Evolutionary conservation across 148 eudicot genomes (phyloP), one percentile per base, ranked within the genome.

Genomic region (Vaccinium corymbosum): DNA sequence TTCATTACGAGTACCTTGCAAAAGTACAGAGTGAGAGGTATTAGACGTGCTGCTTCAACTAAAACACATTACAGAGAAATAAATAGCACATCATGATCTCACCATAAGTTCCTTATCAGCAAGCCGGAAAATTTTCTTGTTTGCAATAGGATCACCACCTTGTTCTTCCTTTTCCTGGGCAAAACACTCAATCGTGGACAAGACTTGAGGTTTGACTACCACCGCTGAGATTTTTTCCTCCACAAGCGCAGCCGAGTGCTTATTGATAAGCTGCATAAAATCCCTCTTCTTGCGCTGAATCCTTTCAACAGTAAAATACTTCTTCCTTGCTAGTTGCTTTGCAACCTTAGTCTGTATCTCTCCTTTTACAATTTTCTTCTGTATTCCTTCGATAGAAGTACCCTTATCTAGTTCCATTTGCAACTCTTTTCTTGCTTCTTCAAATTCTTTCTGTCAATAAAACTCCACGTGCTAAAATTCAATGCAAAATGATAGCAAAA

Each of bases 221-320:
- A 81, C 74, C n/a, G 29, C 48, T n/a, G 91, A 83, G 68, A 81
- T 77, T 42, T 83, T 87, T 82, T 82, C 89, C 19, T 62, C 86
- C 55, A 66, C 71, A 25, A 93, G 29, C 78, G 77, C 83, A 79
- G 89, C 78, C 51, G 76, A 83, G 86, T 74, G 78, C 88, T 92
- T 95, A 81, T 90, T 93, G 75, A 94, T 82, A 80, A 97, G 85
- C 81, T 92, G 91, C 87, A 80, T 86, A 49, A 90, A 72, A 81
- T 97, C 98, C 90, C 98, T 92, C 57, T 94, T 91, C 90, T 94
- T 93, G 62, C 99, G 96, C 86, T 93, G 93, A 87, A 95, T 94
- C 87, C 95, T 89, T 64, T 85, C 92, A 35, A 3, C 85, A 22
- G 88, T 64, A 77, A 80, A 92, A 83, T 83, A 88, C 13, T 85